These are phyloP conservation scores for Trametes elegans DNA, from an alignment of 768 basidiomycete genomes.

Conservation along the genomic window DNA sequence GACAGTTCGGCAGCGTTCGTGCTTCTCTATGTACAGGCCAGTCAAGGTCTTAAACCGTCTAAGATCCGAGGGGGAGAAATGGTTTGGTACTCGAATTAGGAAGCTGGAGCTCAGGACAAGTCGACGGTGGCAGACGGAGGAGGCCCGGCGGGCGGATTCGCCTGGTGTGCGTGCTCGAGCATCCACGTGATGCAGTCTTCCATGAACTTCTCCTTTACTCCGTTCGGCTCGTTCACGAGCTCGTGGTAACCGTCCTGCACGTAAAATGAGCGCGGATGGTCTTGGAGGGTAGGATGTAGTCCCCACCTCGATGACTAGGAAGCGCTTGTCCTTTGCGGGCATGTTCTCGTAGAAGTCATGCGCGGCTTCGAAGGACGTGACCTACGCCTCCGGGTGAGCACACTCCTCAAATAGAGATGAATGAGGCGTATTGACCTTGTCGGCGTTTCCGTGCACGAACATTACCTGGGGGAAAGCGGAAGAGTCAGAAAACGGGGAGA, in stretches of 20 bases:
- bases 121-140: too few species aligned
- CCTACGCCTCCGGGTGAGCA: background rate
- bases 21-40: too few species aligned
- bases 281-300: conserved; percentile 31
- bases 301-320: background rate
- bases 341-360: background rate
- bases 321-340: background rate
- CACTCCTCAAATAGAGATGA: background rate
- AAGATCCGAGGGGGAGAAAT: too few species aligned
- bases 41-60: too few species aligned
- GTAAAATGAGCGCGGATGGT: conserved; percentile 25
- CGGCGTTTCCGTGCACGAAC: background rate
- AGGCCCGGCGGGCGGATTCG: too few species aligned
- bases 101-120: too few species aligned
- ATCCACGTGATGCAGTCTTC: conserved; percentile 56
- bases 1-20: too few species aligned
- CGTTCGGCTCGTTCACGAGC: conserved; percentile 68
- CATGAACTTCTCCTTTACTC: conserved; percentile 56
- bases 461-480: background rate
- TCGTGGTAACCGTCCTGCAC: conserved; percentile 69
- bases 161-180: conserved; percentile 5
- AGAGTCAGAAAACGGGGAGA: background rate
- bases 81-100: too few species aligned
- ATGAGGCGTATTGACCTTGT: background rate
- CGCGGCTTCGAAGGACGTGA: background rate